phyloP scores from a whole-genome alignment of 805 yeast species.

The Suhomyces kilbournensis region DNA sequence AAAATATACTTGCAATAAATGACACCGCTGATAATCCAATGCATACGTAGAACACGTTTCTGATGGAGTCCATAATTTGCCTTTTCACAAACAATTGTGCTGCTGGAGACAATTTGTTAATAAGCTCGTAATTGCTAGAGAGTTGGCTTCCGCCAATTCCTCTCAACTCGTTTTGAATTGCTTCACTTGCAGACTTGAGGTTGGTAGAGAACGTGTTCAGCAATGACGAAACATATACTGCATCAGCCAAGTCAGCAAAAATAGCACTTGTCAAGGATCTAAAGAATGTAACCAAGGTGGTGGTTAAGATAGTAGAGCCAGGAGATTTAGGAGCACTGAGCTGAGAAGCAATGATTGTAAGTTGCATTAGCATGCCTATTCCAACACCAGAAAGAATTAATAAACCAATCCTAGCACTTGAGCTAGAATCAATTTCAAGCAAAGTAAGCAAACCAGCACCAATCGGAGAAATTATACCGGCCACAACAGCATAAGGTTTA shows the following conservation, averaged over 20 bases:
- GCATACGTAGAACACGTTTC: slow-evolving; percentile 39
- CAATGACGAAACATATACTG: slow-evolving; percentile 32
- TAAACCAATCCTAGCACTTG: slow-evolving; percentile 40
- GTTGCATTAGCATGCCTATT: slow-evolving; percentile 47
- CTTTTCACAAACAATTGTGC: slow-evolving; percentile 25
- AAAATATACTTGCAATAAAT: slow-evolving; percentile 30
- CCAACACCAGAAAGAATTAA: slow-evolving; percentile 48
- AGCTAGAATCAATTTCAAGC: slow-evolving; percentile 36
- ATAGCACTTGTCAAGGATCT: slow-evolving; percentile 48
- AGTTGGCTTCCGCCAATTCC: slow-evolving; percentile 14
- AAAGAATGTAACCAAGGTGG: slow-evolving; percentile 42
- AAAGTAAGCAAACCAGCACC: slow-evolving; percentile 46
- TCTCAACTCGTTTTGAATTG: slow-evolving; percentile 18
- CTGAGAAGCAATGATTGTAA: slow-evolving; percentile 45
- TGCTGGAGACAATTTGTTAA: slow-evolving; percentile 18
- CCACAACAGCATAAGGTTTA: slow-evolving; percentile 38
- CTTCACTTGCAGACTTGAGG: slow-evolving; percentile 6
- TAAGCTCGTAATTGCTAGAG: slow-evolving; percentile 11
- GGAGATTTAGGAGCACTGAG: slow-evolving; percentile 49
- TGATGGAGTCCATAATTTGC: slow-evolving; percentile 36
- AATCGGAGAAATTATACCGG: slow-evolving; percentile 34
- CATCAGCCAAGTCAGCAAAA: slow-evolving; percentile 41
- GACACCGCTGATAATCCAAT: slow-evolving; percentile 34
- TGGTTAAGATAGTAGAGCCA: slow-evolving; percentile 48
- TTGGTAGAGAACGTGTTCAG: slow-evolving; percentile 11